Conservation (phyloP, 306 rosid genomes). For the Bauhinia variegata region DNA sequence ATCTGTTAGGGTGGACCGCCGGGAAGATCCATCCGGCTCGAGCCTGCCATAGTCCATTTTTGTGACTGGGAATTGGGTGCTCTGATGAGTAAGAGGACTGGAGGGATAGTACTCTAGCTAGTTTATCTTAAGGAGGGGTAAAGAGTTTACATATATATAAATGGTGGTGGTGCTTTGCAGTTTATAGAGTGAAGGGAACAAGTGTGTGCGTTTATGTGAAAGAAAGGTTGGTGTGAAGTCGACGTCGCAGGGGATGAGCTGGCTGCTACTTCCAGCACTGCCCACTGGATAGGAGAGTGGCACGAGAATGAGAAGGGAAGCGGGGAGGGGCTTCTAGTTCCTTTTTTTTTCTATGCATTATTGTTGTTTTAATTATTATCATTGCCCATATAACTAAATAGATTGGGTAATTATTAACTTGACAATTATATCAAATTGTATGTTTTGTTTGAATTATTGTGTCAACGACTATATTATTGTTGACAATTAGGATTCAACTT, state of each 20-base stretch:
- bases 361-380: background rate
- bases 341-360: background rate
- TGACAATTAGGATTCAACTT: background rate
- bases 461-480: too few relatives aligned
- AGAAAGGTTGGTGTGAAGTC: conserved; percentile 69
- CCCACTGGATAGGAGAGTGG: conserved; percentile 35
- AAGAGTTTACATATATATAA: conserved; percentile 13
- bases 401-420: too few relatives aligned
- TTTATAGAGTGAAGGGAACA: conserved; percentile 11
- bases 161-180: conserved; percentile 18
- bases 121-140: too few relatives aligned
- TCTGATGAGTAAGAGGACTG: background rate
- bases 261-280: conserved; percentile 62
- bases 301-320: background rate
- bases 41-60: conserved; percentile 67
- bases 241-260: conserved; percentile 58
- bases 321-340: background rate
- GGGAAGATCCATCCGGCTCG: conserved; percentile 37
- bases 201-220: conserved; percentile 1
- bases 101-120: background rate
- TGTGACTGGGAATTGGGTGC: background rate
- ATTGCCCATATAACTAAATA: background rate
- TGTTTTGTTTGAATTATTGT: too few relatives aligned
- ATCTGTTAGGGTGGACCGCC: background rate
- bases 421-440: too few relatives aligned